Evolutionary conservation across 2,329 filamentous ascomycete genomes (phyloP).

Genomic region (Didymella glomerata): DNA sequence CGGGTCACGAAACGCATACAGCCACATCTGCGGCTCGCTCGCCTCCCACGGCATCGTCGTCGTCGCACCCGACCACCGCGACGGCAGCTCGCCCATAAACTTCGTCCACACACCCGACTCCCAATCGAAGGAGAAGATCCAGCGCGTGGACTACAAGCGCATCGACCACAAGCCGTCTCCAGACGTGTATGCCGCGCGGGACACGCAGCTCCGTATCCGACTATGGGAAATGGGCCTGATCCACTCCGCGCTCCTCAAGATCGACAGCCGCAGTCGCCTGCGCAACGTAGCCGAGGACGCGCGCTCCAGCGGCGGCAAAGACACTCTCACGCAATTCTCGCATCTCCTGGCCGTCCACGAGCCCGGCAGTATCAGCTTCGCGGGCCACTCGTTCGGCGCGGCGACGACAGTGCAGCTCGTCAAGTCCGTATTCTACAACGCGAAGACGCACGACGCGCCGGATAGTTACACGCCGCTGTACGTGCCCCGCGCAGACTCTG

Average conservation of each 20-base stretch:
- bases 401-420: constrained; percentile 78
- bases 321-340: constrained; percentile 66
- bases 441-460: constrained; percentile 1
- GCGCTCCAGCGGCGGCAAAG: constrained; percentile 48
- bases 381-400: constrained; percentile 83
- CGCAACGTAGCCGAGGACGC: constrained; percentile 57
- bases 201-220: constrained; percentile 76
- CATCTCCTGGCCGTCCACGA: constrained; percentile 71
- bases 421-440: constrained; percentile 79
- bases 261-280: constrained; percentile 65
- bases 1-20: constrained; percentile 83
- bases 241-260: constrained; percentile 71
- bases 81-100: constrained; percentile 79
- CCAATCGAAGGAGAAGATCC: constrained; percentile 48
- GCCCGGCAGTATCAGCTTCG: constrained; percentile 77
- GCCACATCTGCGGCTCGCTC: constrained; percentile 79
- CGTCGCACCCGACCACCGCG: constrained; percentile 81
- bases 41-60: constrained; percentile 84
- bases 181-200: constrained; percentile 72
- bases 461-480: constrained; percentile 66
- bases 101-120: constrained; percentile 68
- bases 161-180: constrained; percentile 69
- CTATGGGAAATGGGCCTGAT: constrained; percentile 80
- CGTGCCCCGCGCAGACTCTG: constrained; percentile 62
- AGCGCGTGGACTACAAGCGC: constrained; percentile 55